Base-by-base conservation (phyloP, 2,329 filamentous ascomycete species). In the Dissoconium aciculare region DNA sequence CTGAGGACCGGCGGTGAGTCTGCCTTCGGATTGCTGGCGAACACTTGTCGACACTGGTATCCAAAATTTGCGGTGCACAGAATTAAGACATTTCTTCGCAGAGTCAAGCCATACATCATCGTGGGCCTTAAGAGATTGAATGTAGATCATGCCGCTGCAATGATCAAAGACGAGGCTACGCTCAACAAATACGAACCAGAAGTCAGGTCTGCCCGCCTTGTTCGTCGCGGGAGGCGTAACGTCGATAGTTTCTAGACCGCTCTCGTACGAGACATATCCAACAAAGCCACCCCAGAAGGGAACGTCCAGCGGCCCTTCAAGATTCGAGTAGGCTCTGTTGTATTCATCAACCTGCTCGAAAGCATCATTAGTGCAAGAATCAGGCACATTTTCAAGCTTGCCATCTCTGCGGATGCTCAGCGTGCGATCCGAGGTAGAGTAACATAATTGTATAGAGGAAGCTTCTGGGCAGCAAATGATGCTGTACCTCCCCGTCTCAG, bases 271-370 rank as follows among this genome's bases (percentile, higher is more conserved):
- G 30, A 83, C 67, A 46, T 78, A 91, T 0, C 84, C 84, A 57
- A 92, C 71, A 36, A 92, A 74, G 0, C 84, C 84, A 30, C 82
- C 84, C 55, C 80, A 72, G 50, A 92, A 93, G 0, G 79, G 69
- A 0, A 57, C 56, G 19, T 51, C 45, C 0, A 45, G 38, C 15
- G 44, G 41, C 4, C 58, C 58, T 6, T n/a, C 8, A 23, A 8
- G 19, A 8, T n/a, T 8, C 19, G 19, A 23, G 8, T 23, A 8
- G 19, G 8, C 19, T 23, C 19, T 23, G 19, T 23, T 8, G n/a
- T 8, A 8, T n/a, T 23, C n/a, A n/a, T 8, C 19, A 23, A 23
- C n/a, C 19, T 23, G 19, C n/a, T 23, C 19, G n/a, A 23, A 23
- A n/a, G n/a, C n/a, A n/a, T n/a, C n/a, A n/a, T n/a, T n/a, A n/a